Percentiles rank a stretch among this genome's conserved stretches.
phyloP scores from a whole-genome alignment of 2,329 filamentous ascomycete species.

The Remersonia thermophila region DNA sequence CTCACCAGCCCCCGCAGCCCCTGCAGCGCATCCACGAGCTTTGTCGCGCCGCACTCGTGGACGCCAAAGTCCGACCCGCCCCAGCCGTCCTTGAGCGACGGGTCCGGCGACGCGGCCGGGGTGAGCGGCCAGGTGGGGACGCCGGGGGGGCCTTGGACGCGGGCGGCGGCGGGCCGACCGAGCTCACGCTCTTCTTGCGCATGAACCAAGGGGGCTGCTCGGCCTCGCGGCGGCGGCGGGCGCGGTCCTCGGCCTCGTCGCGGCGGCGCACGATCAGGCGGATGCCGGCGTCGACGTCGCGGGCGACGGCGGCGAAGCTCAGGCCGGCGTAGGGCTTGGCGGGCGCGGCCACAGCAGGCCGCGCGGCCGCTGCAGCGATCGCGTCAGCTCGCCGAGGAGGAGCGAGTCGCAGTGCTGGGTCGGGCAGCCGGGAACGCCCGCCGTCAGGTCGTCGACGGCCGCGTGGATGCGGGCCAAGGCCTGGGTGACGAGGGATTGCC shows the following conservation, averaged over 20 bases:
- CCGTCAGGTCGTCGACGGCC: constrained; percentile 15
- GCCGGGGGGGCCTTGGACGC: neutral
- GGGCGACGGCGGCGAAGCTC: constrained; percentile 17
- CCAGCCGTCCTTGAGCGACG: constrained; percentile 1
- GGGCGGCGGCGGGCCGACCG: neutral
- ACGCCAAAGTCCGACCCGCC: constrained; percentile 3
- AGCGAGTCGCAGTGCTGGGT: constrained; percentile 18
- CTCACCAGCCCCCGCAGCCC: constrained; percentile 12
- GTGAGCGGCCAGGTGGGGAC: constrained; percentile 4
- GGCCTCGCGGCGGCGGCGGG: neutral
- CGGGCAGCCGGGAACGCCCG: constrained; percentile 7
- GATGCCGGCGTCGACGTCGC: constrained; percentile 2
- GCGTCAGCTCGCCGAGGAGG: constrained; percentile 20
- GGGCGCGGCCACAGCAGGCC: constrained; percentile 19
- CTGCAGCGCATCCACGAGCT: constrained; percentile 13
- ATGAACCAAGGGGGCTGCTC: constrained; percentile 1
- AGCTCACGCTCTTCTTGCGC: neutral
- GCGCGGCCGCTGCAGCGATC: constrained; percentile 17
- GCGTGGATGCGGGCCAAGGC: constrained; percentile 15
- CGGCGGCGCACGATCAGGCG: constrained; percentile 1
- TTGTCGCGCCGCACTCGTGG: constrained; percentile 12
- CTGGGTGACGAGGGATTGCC: constrained; percentile 17
- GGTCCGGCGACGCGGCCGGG: constrained; percentile 17
- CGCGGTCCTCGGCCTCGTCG: too few species aligned
- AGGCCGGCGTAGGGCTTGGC: constrained; percentile 16